These are phyloP conservation scores for Dicorynia guianensis DNA, from an alignment of 306 rosid genomes.

Conservation along the genomic window DNA sequence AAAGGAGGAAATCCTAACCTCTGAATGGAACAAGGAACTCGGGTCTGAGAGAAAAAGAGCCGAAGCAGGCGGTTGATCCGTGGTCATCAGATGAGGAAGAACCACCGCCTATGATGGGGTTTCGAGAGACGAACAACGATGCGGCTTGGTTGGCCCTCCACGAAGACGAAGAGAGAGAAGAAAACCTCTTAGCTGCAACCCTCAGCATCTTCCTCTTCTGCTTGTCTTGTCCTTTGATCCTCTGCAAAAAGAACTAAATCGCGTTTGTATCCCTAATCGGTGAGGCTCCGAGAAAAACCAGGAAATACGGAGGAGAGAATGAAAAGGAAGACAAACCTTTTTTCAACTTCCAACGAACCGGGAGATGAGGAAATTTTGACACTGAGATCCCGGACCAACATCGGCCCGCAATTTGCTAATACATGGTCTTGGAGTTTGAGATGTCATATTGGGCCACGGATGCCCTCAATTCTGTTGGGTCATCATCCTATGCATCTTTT, in stretches of 20 bases:
- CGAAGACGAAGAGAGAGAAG: constrained; percentile 47
- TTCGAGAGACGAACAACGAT: constrained; percentile 42
- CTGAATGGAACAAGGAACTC: constrained; percentile 45
- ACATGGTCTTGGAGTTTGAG: too few relatives aligned
- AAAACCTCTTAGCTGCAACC: constrained; percentile 59
- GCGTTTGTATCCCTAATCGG: constrained; percentile 3
- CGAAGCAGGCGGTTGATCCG: constrained; percentile 38
- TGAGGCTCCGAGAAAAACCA: not conserved
- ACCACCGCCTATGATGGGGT: constrained; percentile 31
- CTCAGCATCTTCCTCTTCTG: constrained; percentile 56
- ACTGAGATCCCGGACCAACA: too few relatives aligned
- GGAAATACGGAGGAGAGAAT: not conserved
- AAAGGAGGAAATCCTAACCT: constrained; percentile 41
- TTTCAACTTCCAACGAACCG: too few relatives aligned
- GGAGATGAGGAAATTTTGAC: too few relatives aligned
- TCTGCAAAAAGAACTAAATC: not conserved
- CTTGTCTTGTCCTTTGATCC: not conserved
- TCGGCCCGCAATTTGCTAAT: too few relatives aligned
- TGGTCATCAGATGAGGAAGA: constrained; percentile 42
- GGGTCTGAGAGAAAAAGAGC: constrained; percentile 31
- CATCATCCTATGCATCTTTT: too few relatives aligned
- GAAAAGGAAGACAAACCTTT: too few relatives aligned
- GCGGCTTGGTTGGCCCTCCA: constrained; percentile 48
- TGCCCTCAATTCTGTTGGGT: too few relatives aligned
- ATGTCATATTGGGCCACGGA: too few relatives aligned